These are phyloP conservation scores for Ormosia semicastrata DNA, from an alignment of 306 rosid species.

Conservation along the genomic window DNA sequence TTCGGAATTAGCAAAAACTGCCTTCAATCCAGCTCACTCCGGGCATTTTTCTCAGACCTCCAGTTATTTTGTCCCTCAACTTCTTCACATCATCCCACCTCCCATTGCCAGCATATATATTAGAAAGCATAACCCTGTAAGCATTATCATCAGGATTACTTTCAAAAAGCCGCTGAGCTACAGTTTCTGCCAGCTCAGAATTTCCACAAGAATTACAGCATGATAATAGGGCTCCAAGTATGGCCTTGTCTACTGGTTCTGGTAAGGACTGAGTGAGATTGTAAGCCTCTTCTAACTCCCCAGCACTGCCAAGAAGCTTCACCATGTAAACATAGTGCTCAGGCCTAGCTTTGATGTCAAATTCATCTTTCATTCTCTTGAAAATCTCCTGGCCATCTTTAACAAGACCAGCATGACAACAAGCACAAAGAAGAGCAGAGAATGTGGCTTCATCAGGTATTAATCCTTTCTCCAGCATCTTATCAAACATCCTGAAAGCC, in stretches of 20 bases:
- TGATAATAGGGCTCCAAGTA: slow-evolving; percentile 81
- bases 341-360: slow-evolving; percentile 50
- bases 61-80: slow-evolving; percentile 62
- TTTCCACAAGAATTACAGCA: slow-evolving; percentile 76
- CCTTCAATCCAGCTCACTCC: slow-evolving; percentile 73
- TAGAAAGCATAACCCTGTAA: slow-evolving; percentile 77
- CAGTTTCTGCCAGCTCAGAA: slow-evolving; percentile 67
- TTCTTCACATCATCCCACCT: slow-evolving; percentile 74
- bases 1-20: slow-evolving; percentile 16
- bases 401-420: slow-evolving; percentile 83
- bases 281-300: slow-evolving; percentile 79
- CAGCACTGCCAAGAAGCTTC: slow-evolving; percentile 83
- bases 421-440: slow-evolving; percentile 80
- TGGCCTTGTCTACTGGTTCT: slow-evolving; percentile 75
- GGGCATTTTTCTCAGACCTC: slow-evolving; percentile 51
- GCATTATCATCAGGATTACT: slow-evolving; percentile 46
- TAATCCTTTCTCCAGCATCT: slow-evolving; percentile 48
- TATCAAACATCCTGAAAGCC: slow-evolving; percentile 60
- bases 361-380: slow-evolving; percentile 62
- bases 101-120: slow-evolving; percentile 72
- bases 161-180: slow-evolving; percentile 54
- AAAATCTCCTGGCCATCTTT: slow-evolving; percentile 65
- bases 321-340: slow-evolving; percentile 89
- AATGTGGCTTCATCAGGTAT: slow-evolving; percentile 79
- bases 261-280: slow-evolving; percentile 55